These are phyloP conservation scores for Starmera caribaea DNA, from an alignment of 805 yeast genomes.

Conservation along the genomic window DNA sequence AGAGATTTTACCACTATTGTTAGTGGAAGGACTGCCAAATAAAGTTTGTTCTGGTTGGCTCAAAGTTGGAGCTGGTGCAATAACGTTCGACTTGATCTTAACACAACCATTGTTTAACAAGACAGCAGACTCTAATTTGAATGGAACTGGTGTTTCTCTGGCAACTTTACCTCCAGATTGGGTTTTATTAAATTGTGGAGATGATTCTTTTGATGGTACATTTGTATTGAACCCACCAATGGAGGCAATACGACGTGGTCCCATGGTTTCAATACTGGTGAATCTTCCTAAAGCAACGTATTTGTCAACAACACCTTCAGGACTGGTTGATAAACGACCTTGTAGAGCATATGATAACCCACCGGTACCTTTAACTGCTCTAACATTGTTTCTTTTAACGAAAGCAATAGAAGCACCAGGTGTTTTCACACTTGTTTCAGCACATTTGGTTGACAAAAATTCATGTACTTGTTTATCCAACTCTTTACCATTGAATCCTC, in stretches of 20 bases:
- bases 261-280: slow-evolving; percentile 26
- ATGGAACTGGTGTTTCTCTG: slow-evolving; percentile 35
- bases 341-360: slow-evolving; percentile 63
- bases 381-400: slow-evolving; percentile 4
- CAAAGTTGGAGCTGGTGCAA: not conserved
- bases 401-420: slow-evolving; percentile 4
- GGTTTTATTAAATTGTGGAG: slow-evolving; percentile 24
- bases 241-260: slow-evolving; percentile 31
- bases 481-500: slow-evolving; percentile 17
- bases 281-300: slow-evolving; percentile 63
- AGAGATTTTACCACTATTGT: not conserved
- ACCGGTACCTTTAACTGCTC: slow-evolving; percentile 53
- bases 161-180: slow-evolving; percentile 28
- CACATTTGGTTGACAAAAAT: slow-evolving; percentile 2
- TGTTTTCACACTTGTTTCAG: slow-evolving; percentile 1
- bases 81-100: not conserved
- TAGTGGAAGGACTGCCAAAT: no score
- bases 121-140: slow-evolving; percentile 27
- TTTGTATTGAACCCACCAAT: slow-evolving; percentile 46
- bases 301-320: slow-evolving; percentile 53
- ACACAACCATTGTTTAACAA: slow-evolving; percentile 29
- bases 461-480: slow-evolving; percentile 24
- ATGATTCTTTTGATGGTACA: slow-evolving; percentile 20
- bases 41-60: no score
- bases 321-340: slow-evolving; percentile 61